phyloP scores from a whole-genome alignment of 1,139 yeast species.

The Geotrichum restrictum region DNA sequence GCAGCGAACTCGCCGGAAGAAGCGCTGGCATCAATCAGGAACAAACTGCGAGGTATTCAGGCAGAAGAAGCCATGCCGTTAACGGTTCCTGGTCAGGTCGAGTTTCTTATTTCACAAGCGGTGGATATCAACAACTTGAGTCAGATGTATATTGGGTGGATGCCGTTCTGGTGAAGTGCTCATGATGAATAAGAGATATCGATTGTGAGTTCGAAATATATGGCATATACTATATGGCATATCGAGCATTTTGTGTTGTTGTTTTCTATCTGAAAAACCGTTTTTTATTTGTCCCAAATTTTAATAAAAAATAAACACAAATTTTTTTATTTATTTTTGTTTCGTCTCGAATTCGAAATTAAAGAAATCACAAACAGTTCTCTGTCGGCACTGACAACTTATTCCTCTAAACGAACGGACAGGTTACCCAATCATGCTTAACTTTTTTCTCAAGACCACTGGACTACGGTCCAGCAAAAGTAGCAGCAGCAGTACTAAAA shows the following conservation, averaged over 20 bases:
- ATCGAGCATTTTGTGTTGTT: not conserved
- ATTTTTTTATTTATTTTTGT: too few relatives aligned
- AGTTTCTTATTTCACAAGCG: conserved; percentile 81
- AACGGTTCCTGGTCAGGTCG: conserved; percentile 91
- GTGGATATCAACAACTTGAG: conserved; percentile 65
- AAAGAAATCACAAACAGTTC: too few relatives aligned
- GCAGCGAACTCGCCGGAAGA: conserved; percentile 49
- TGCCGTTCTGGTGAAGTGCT: conserved; percentile 55
- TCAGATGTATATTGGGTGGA: conserved; percentile 95
- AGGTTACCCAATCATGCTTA: not conserved
- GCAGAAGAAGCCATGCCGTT: conserved; percentile 81
- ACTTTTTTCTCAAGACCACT: conserved; percentile 5
- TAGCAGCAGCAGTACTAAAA: too few relatives aligned
- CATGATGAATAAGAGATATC: too few relatives aligned
- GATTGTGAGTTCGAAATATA: too few relatives aligned
- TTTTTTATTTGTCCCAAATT: too few relatives aligned
- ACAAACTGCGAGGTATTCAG: conserved; percentile 80
- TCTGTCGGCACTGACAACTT: too few relatives aligned
- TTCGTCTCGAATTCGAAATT: too few relatives aligned
- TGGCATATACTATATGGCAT: too few relatives aligned
- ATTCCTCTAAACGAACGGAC: too few relatives aligned
- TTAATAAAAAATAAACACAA: too few relatives aligned
- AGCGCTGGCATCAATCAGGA: conserved; percentile 70
- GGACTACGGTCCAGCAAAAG: conserved; percentile 1
- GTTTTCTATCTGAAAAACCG: not conserved